Evolutionary conservation across 495 filamentous ascomycete species (phyloP).

Genomic region (Gamarada debralockiae): DNA sequence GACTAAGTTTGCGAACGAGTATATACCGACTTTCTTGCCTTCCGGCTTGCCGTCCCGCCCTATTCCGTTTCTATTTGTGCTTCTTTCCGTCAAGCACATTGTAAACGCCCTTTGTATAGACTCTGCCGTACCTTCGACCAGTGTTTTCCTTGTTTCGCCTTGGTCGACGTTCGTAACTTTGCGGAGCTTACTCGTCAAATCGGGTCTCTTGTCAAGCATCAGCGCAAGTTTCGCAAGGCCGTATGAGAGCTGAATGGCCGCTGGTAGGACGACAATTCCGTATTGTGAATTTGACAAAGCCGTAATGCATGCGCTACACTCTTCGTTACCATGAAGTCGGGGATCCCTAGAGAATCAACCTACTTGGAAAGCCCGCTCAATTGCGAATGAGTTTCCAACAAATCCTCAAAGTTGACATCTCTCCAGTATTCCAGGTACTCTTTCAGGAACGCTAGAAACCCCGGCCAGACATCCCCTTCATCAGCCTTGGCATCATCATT

Average conservation of each 20-base stretch:
- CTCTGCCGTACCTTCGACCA: constrained; percentile 82
- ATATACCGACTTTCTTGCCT: constrained; percentile 83
- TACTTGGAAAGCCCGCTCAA: constrained; percentile 71
- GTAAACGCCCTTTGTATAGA: constrained; percentile 87
- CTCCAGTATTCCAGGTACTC: constrained; percentile 76
- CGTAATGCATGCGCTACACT: constrained; percentile 64
- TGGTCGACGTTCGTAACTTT: constrained; percentile 36
- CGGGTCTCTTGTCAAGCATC: constrained; percentile 69
- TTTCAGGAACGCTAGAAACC: constrained; percentile 72
- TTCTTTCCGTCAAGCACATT: constrained; percentile 81
- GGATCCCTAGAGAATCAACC: constrained; percentile 18
- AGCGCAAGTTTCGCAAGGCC: constrained; percentile 77
- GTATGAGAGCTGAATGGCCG: constrained; percentile 70
- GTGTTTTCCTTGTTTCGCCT: constrained; percentile 52
- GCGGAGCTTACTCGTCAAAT: constrained; percentile 58
- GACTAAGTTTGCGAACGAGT: constrained; percentile 86
- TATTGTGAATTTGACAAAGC: constrained; percentile 74
- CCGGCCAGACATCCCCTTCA: constrained; percentile 64
- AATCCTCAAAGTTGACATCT: constrained; percentile 69
- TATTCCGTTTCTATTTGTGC: constrained; percentile 46
- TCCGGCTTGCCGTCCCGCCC: constrained; percentile 54
- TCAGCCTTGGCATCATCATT: constrained; percentile 44
- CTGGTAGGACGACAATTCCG: constrained; percentile 73
- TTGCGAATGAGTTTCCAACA: constrained; percentile 69
- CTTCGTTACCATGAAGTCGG: background rate